Percentiles rank a stretch among this genome's conserved stretches.
These are phyloP conservation scores for Calonectria leucothoes DNA, from an alignment of 2,329 filamentous ascomycete species.

Conservation along the genomic window DNA sequence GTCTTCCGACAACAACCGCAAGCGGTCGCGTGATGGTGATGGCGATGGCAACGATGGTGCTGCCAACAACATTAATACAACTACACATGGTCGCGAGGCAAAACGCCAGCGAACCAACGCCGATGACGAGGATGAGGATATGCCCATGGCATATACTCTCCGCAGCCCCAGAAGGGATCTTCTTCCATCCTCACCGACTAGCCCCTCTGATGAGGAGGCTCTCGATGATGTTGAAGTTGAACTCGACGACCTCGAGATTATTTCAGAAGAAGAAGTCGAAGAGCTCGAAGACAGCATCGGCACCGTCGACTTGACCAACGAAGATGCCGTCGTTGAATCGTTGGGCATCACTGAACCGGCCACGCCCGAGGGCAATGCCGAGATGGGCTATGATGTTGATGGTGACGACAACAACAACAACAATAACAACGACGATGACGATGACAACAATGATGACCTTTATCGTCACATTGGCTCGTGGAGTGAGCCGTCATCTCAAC, in stretches of 20 bases:
- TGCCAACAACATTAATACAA: not conserved
- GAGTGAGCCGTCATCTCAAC: not conserved
- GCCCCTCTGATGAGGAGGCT: not conserved
- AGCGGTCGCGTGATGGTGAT: not conserved
- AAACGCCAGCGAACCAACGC: not conserved
- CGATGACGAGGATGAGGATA: not conserved
- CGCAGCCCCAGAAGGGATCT: not conserved
- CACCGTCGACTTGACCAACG: not conserved
- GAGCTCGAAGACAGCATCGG: not conserved
- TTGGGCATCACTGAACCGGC: not conserved
- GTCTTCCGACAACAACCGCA: not conserved
- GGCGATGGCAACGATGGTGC: not conserved
- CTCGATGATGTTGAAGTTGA: conserved; percentile 15
- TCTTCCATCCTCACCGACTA: not conserved
- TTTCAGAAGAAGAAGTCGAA: not conserved
- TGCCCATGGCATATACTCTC: not conserved
- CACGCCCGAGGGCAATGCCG: not conserved
- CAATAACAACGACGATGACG: not conserved
- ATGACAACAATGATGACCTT: not conserved
- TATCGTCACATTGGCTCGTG: not conserved
- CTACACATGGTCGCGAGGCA: no score
- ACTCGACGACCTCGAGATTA: conserved; percentile 17
- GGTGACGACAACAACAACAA: not conserved
- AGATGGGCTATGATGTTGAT: not conserved
- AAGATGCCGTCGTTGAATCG: not conserved